Evolutionary conservation across 1,284 basidiomycete species (phyloP), one percentile per base, ranked within the genome.

Genomic region (Rhodotorula sp.): DNA sequence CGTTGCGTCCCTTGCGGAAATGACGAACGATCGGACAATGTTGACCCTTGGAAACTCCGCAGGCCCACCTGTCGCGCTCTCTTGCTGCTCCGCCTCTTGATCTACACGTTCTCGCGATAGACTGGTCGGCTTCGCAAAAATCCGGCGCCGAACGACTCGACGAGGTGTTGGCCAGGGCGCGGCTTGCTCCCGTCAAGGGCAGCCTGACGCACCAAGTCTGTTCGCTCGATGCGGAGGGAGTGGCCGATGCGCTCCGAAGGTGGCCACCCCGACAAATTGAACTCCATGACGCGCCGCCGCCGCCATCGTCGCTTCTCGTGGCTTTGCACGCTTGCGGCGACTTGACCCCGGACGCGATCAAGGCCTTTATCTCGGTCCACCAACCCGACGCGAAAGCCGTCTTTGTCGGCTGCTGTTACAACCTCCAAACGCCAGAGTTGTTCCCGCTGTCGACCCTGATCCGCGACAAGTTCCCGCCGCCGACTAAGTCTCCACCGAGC

Each of bases 321-420:
- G 72, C 74, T 0, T 57, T 75, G 20, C 74, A 75, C 37, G 74
- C 72, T 1, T 75, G 74, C 26, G 74, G 74, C 1, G 72, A 75
- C 56, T 51, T 75, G 14, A 75, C 74, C 3, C 58, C 68, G 14
- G 68, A 61, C 22, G 62, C 74, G 10, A 53, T 75, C 20, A 53
- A 64, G 22, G 74, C 72, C 1, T 73, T 75, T 42, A n/a, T 67
- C 14, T 55, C 48, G 26, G n/a, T 54, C 20, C 6, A 51, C 51
- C 33, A n/a, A 6, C 29, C 33, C 10, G 45, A 26, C 17, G 64
- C 63, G 4, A 37, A 49, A 1, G 64, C 69, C 6, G 54, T 75
- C 26, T 58, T 65, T 8, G 69, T 73, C 29, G 74, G 74, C 3
- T 75, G 74, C 60, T 75, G 74, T 62, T 75, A 75, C 69, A 75